Evolutionary conservation across 1,284 basidiomycete genomes (phyloP).

Genomic region (Ceratobasidium sp.): DNA sequence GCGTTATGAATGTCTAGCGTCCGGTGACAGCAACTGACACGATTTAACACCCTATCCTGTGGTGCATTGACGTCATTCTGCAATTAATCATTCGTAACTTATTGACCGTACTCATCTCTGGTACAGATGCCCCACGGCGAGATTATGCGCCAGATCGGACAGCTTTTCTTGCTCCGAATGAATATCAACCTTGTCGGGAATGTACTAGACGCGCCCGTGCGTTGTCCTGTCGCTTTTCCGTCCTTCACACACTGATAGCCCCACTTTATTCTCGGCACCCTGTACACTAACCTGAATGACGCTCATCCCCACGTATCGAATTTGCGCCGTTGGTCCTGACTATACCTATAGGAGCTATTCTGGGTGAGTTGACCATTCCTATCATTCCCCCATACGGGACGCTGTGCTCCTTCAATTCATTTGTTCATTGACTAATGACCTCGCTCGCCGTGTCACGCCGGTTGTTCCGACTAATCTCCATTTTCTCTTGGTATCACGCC

Average conservation of each 20-base stretch:
- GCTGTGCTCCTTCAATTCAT: too few relatives aligned
- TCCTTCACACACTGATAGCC: slow-evolving; percentile 28
- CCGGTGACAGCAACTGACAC: too few relatives aligned
- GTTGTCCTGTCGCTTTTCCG: slow-evolving; percentile 51
- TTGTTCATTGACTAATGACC: not conserved
- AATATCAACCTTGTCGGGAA: slow-evolving; percentile 97
- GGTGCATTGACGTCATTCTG: slow-evolving; percentile 61
- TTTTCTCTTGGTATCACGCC: too few relatives aligned
- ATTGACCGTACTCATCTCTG: not conserved
- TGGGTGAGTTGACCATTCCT: too few relatives aligned
- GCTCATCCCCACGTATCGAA: not conserved
- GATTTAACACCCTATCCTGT: too few relatives aligned
- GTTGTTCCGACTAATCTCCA: not conserved
- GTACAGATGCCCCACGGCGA: slow-evolving; percentile 65
- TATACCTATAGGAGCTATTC: slow-evolving; percentile 82
- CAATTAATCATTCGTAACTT: slow-evolving; percentile 17
- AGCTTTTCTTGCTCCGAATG: slow-evolving; percentile 91
- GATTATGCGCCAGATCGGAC: slow-evolving; percentile 98
- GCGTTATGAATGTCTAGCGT: slow-evolving; percentile 49
- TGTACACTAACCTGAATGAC: not conserved
- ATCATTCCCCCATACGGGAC: too few relatives aligned
- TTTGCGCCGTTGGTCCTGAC: slow-evolving; percentile 41
- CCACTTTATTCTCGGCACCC: slow-evolving; percentile 16
- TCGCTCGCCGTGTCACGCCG: too few relatives aligned
- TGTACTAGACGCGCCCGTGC: slow-evolving; percentile 91